Conservation (phyloP, 1,139 yeast genomes). For the Yamadazyma oceani region DNA sequence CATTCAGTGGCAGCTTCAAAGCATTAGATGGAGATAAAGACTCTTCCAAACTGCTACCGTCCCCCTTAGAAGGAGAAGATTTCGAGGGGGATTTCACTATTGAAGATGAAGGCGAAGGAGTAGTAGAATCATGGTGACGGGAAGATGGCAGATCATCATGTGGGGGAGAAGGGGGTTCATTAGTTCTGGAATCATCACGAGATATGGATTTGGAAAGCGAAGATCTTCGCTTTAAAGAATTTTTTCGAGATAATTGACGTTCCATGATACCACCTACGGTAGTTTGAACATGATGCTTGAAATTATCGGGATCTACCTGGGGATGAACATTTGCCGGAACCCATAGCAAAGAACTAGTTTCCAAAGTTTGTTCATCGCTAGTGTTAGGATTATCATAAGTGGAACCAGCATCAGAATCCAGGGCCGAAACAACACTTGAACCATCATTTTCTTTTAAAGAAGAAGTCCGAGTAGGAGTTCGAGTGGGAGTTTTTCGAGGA, state of each 20-base stretch:
- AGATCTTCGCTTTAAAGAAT: slow-evolving; percentile 31
- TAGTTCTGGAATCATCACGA: slow-evolving; percentile 15
- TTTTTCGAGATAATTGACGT: slow-evolving; percentile 30
- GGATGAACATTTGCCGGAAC: slow-evolving; percentile 96
- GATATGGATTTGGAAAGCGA: slow-evolving; percentile 26
- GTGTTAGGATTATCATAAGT: slow-evolving; percentile 22
- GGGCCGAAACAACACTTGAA: too few species aligned
- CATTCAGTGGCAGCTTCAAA: too few species aligned
- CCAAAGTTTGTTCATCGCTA: slow-evolving; percentile 18
- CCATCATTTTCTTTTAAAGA: too few species aligned
- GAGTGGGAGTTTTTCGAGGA: too few species aligned
- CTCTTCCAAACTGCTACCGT: background rate
- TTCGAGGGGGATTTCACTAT: slow-evolving; percentile 7
- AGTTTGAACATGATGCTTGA: slow-evolving; percentile 75
- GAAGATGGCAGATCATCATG: background rate
- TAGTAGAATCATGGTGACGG: slow-evolving; percentile 6
- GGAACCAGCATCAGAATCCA: background rate
- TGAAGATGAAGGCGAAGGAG: slow-evolving; percentile 4
- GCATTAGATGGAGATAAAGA: too few species aligned
- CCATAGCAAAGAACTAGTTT: slow-evolving; percentile 55
- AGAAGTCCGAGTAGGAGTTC: too few species aligned
- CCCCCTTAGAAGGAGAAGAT: slow-evolving; percentile 7
- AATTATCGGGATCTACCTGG: slow-evolving; percentile 88
- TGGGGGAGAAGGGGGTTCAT: slow-evolving; percentile 3
- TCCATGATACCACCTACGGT: slow-evolving; percentile 75